A percentile compares a stretch with the other conserved stretches of the same genome.
These are phyloP conservation scores for Endoconidiophora polonica DNA, from an alignment of 2,329 filamentous ascomycete species.

Conservation along the genomic window DNA sequence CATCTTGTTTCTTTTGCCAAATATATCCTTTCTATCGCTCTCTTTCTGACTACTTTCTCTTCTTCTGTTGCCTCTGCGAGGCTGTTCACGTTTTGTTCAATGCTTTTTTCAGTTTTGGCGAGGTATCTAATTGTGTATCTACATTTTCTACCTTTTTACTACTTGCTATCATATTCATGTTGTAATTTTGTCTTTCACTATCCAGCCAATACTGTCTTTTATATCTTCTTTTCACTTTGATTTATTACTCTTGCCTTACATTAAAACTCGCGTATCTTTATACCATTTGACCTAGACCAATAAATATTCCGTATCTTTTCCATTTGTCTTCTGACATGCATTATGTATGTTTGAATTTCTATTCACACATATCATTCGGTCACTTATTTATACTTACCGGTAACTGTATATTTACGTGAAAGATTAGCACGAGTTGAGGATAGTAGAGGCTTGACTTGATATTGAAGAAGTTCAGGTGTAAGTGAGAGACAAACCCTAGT, in stretches of 20 bases:
- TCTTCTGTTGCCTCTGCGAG: background rate
- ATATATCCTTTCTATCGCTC: background rate
- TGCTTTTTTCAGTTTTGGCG: no score
- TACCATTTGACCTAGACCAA: no score
- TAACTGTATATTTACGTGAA: background rate
- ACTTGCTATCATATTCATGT: background rate
- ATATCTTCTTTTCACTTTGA: background rate
- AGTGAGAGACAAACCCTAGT: constrained; percentile 19
- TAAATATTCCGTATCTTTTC: no score
- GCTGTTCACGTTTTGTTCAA: background rate
- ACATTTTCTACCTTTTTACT: no score
- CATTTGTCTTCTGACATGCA: no score
- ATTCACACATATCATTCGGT: no score
- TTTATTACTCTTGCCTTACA: no score
- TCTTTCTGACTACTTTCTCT: constrained; percentile 1
- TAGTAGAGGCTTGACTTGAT: background rate
- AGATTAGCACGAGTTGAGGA: background rate
- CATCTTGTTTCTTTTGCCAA: no score
- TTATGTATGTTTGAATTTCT: no score
- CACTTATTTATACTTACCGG: no score
- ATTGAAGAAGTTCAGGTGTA: constrained; percentile 8
- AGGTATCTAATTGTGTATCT: no score
- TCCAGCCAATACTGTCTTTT: background rate
- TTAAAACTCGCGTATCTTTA: no score
- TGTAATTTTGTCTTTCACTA: background rate